Evolutionary conservation across 163 green algal species (phyloP), one percentile per base, ranked within the genome.

Genomic region (Chlamydomonas reinhardtii): DNA sequence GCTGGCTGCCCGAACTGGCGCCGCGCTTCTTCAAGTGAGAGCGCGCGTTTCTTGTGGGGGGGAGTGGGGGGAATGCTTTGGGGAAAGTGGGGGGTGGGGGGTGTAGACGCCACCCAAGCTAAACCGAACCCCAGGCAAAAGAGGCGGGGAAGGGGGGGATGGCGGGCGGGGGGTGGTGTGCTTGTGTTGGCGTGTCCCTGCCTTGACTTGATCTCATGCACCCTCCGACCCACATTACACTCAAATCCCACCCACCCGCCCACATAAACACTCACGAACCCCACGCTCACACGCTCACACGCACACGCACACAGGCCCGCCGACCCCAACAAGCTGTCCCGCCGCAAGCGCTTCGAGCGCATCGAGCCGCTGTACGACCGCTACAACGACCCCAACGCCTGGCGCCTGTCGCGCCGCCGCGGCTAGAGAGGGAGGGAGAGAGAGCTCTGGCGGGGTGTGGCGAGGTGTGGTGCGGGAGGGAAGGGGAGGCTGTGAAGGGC

Each of bases 281-380:
- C 27, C 27, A 17, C 14, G 43, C 48, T 19, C 48, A 56, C 19
- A 43, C 68, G 25, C 27, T 20, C 24, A 31, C 22, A 3, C 54
- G 32, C 59, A 15, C 59, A 37, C 22, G 11, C 34, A 43, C 32
- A 0, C 82, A 83, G 83, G 82, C 39, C 93, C 31, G 95, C 96
- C 24, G 98, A 99, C 91, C 88, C 95, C 5, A 92, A 97, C 87
- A 98, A 98, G 91, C 92, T 99, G 56, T 97, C 91, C 29, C 94
- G 97, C 24, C 92, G 97, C 78, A 99, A 99, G 94, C 91, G 95
- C 31, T 93, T 94, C 74, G 97, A 99, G 94, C 94, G 95, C 73
- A 97, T 99, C 74, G 98, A 99, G 95, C 98, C 98, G 37, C 92
- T 99, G 82, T 99, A 98, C 90, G 97, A 99, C 74, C 93, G 90